Base-by-base conservation (phyloP, 129 eudicot genomes). In the Silybum marianum region DNA sequence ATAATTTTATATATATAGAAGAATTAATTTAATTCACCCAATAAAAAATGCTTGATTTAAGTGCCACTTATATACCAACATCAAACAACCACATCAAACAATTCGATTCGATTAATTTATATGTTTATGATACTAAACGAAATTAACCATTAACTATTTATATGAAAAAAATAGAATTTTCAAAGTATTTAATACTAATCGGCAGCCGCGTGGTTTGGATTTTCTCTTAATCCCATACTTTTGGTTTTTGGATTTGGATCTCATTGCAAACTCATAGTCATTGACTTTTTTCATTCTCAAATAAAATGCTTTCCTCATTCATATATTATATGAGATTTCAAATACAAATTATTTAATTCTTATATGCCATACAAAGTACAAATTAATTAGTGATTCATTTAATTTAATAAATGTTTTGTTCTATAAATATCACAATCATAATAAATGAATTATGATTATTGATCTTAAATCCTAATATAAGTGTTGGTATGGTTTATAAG, bases 191-290 rank as follows among this genome's bases (percentile, higher is more conserved):
- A 21, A 46, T 69, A 28, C 36, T 39, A 84, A 75, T 54, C 84
- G 82, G 84, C 75, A 66, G 90, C 92, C 87, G 90, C 21, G 71
- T 73, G 21, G 2, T 78, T 89, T 89, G 89, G 88, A 60, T 63
- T 86, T 81, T 77, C 60, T 46, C 75, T 71, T 40, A 28, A 66
- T 81, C 84, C 74, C 81, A 74, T 79, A 21, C 78, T 81, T 36
- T 65, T 82, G 84, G 62, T 84, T 48, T 76, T 46, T 79, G 70
- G 65, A 62, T n/a, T 48, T 84, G 77, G 69, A 63, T 73, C 73
- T 67, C 76, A 72, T 30, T 63, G 39, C 40, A 28, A 67, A 71
- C 21, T 81, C 83, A 38, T 62, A 71, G 10, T 38, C 73, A 18
- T 83, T 83, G 73, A 77, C 78, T 58, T 63, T 74, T 75, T 38